Conservation (phyloP, 768 basidiomycete genomes). For the Tephrocybe sp. region DNA sequence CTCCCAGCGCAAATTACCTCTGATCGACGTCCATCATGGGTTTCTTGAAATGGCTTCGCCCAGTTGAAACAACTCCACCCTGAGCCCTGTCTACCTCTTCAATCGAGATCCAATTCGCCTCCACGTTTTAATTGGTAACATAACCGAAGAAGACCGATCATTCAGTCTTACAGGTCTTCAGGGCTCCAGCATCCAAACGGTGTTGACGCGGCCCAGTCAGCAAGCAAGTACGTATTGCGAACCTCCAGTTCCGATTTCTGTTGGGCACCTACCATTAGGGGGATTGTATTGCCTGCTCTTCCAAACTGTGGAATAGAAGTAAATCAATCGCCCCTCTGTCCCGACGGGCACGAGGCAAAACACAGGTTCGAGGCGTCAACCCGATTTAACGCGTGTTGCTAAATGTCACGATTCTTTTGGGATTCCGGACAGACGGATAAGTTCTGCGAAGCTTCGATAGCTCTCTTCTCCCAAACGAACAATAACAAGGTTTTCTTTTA, state of each 20-base stretch:
- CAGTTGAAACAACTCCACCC: conserved; percentile 12
- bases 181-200: conserved; percentile 9
- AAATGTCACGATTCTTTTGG: conserved; percentile 21
- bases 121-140: conserved; percentile 21
- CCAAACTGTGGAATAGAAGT: conserved; percentile 14
- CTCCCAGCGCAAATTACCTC: conserved; percentile 12
- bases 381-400: conserved; percentile 31
- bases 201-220: conserved; percentile 17
- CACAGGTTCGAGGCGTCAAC: conserved; percentile 35
- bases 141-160: conserved; percentile 25
- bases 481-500: conserved; percentile 39
- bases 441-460: conserved; percentile 29
- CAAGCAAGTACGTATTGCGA: conserved; percentile 17
- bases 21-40: conserved; percentile 16
- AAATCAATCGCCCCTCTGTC: conserved; percentile 21
- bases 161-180: conserved; percentile 13
- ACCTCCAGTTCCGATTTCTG: conserved; percentile 12
- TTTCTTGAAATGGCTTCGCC: conserved; percentile 11
- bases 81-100: conserved; percentile 6
- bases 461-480: conserved; percentile 29
- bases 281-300: conserved; percentile 10
- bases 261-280: conserved; percentile 9
- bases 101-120: conserved; percentile 23
- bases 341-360: conserved; percentile 34
- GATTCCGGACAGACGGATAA: conserved; percentile 25